These are phyloP conservation scores for Chaetomiaceae sp. DNA, from an alignment of 2,329 filamentous ascomycete species.

Conservation along the genomic window DNA sequence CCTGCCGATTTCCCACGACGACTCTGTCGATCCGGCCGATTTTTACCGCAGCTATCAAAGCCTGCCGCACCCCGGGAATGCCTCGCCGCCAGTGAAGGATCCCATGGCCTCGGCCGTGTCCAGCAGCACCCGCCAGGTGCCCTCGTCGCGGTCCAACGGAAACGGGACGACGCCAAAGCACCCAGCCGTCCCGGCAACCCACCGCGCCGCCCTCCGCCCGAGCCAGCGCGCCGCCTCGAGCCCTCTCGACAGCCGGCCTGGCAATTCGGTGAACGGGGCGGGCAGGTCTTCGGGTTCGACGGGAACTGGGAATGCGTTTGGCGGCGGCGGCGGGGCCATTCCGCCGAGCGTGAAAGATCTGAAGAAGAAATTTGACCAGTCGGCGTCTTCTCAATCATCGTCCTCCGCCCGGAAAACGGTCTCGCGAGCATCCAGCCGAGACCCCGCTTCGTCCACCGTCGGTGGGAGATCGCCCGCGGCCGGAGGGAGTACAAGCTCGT, in stretches of 20 bases:
- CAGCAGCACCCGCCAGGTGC: constrained; percentile 34
- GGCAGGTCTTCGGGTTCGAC: constrained; percentile 12
- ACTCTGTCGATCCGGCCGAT: constrained; percentile 46
- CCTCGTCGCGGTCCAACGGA: constrained; percentile 43
- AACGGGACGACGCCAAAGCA: constrained; percentile 46
- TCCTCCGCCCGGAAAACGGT: constrained; percentile 33
- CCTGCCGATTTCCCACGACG: constrained; percentile 22
- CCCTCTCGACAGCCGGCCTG: constrained; percentile 43
- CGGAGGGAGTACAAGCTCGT: constrained; percentile 34
- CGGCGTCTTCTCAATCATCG: constrained; percentile 19
- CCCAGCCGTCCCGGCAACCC: constrained; percentile 33
- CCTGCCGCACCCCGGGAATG: constrained; percentile 30
- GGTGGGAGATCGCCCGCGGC: constrained; percentile 30
- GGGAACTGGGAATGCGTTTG: constrained; percentile 24
- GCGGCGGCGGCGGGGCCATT: constrained; percentile 21
- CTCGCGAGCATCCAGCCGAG: constrained; percentile 30
- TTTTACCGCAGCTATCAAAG: constrained; percentile 48
- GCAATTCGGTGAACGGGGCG: constrained; percentile 26
- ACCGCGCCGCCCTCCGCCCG: constrained; percentile 35
- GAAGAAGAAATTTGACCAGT: constrained; percentile 34
- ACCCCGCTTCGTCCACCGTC: constrained; percentile 26
- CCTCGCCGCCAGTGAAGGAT: constrained; percentile 26
- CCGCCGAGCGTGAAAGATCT: constrained; percentile 73
- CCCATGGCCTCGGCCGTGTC: constrained; percentile 37
- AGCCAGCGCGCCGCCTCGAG: constrained; percentile 50